A percentile compares a stretch with the other conserved stretches of the same genome.
Conservation (phyloP, 257 asterid genomes). For the Solanum appendiculatum region DNA sequence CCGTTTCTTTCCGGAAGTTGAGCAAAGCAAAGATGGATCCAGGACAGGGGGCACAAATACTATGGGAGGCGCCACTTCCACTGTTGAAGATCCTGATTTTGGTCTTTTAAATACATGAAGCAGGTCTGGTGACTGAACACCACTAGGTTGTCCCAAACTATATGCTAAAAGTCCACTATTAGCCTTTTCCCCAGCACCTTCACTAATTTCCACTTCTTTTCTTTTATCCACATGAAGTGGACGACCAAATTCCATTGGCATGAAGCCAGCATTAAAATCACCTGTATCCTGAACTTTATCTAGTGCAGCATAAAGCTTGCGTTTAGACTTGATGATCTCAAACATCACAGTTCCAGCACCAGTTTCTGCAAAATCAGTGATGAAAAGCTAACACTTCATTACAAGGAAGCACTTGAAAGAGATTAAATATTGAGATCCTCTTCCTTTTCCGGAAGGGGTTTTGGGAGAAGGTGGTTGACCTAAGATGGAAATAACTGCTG, state of each 20-base stretch:
- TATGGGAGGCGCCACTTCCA: conserved; percentile 9
- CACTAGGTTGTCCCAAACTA: conserved; percentile 1
- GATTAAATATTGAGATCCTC: neutral
- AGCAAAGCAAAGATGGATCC: neutral
- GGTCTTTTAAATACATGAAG: conserved; percentile 28
- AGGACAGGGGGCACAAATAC: conserved; percentile 32
- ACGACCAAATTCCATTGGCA: neutral
- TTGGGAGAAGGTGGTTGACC: conserved; percentile 15
- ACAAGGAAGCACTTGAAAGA: neutral
- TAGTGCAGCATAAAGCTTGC: conserved; percentile 22
- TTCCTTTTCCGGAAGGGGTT: neutral
- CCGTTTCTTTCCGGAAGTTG: neutral
- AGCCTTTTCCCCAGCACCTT: neutral
- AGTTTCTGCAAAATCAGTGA: conserved; percentile 25
- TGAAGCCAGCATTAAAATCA: neutral
- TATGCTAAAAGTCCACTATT: neutral
- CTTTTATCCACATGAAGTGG: neutral
- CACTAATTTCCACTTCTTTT: conserved; percentile 18
- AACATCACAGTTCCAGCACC: conserved; percentile 19
- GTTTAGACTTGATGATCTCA: conserved; percentile 37
- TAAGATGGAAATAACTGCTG: conserved; percentile 39
- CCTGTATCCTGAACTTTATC: conserved; percentile 11
- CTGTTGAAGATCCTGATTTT: conserved; percentile 2
- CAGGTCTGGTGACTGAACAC: neutral
- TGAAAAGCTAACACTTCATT: neutral